phyloP scores from a whole-genome alignment of 2,329 filamentous ascomycete species.

The Aspergillus sp. region DNA sequence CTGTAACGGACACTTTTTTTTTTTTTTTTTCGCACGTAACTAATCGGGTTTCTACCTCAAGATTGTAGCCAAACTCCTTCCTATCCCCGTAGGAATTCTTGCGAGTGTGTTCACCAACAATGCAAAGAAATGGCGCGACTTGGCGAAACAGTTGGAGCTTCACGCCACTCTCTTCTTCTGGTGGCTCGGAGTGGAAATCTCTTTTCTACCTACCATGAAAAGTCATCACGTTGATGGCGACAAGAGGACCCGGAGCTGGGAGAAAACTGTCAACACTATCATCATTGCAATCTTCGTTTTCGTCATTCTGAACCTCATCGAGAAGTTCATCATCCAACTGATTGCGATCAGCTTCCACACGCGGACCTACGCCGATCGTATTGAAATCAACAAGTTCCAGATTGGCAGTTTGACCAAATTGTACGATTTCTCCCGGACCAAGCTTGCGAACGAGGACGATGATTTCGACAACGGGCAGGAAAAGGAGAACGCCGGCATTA shows the following conservation, averaged over 20 bases:
- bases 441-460: constrained; percentile 69
- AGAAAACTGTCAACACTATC: constrained; percentile 77
- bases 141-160: constrained; percentile 81
- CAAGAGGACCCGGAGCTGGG: constrained; percentile 63
- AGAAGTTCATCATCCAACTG: constrained; percentile 93
- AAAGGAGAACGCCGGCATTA: constrained; percentile 54
- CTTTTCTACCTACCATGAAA: constrained; percentile 79
- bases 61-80: constrained; percentile 64
- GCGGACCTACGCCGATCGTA: constrained; percentile 84
- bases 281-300: constrained; percentile 82
- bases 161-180: constrained; percentile 87
- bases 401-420: constrained; percentile 68
- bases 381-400: constrained; percentile 89
- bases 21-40: neutral
- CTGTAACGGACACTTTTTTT: neutral
- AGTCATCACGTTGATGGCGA: constrained; percentile 60
- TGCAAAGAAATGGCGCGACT: constrained; percentile 88
- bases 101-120: constrained; percentile 81
- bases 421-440: constrained; percentile 64
- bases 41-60: constrained; percentile 21
- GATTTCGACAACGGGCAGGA: constrained; percentile 66
- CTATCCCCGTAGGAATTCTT: constrained; percentile 60
- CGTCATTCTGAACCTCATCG: constrained; percentile 74
- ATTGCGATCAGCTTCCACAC: constrained; percentile 92
- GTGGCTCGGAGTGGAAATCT: constrained; percentile 83